phyloP scores from a whole-genome alignment of 2,329 filamentous ascomycete genomes.

The Dendryphion nanum region DNA sequence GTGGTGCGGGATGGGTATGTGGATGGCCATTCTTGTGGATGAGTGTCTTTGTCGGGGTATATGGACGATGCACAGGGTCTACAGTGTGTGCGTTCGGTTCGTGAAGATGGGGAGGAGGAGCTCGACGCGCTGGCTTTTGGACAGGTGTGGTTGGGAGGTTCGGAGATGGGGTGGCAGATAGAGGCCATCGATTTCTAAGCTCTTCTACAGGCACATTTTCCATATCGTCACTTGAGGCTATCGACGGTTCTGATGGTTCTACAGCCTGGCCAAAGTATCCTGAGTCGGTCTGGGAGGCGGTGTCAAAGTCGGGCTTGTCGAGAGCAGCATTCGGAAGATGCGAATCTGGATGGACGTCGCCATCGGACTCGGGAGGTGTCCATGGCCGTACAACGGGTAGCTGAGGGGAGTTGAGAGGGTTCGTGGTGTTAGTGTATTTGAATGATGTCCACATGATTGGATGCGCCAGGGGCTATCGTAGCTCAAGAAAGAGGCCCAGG shows the following conservation, averaged over 20 bases:
- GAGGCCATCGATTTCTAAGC: not conserved
- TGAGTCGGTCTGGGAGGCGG: conserved; percentile 1
- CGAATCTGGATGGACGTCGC: conserved; percentile 2
- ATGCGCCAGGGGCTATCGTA: no score
- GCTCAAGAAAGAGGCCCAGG: no score
- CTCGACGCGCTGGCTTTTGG: not conserved
- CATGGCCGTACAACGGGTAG: conserved; percentile 22
- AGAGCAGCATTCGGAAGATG: not conserved
- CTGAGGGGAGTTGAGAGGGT: conserved; percentile 14
- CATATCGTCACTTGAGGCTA: not conserved
- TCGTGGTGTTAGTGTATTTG: no score
- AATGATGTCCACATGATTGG: no score
- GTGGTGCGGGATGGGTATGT: not conserved
- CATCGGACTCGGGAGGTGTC: conserved; percentile 31
- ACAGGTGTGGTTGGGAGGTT: not conserved
- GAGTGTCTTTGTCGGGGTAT: conserved; percentile 3
- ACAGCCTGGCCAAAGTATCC: conserved; percentile 2
- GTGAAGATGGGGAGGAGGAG: not conserved
- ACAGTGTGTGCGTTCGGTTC: no score
- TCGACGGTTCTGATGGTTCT: no score
- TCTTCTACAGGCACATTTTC: not conserved
- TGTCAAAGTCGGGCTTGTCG: not conserved
- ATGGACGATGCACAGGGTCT: not conserved
- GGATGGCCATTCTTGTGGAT: not conserved
- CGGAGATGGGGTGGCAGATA: not conserved